Base-by-base conservation (phyloP, 176 grass and related monocot genomes). In the Oryza coarctata region DNA sequence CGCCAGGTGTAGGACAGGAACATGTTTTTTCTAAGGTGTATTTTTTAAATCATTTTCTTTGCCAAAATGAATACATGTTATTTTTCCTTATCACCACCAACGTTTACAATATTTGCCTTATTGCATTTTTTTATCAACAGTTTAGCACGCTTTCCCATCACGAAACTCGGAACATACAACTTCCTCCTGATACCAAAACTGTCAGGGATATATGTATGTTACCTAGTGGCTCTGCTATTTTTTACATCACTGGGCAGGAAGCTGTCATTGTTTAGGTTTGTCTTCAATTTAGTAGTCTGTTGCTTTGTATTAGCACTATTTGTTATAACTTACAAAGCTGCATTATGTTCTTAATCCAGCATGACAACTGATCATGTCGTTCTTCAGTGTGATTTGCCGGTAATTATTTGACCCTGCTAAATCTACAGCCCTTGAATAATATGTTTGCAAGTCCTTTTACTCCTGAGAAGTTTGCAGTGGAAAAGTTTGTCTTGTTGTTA, bases 21-120 rank as follows among this genome's bases (percentile, higher is more conserved):
- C 85, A 95, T 88, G 74, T 93, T 78, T 64, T 98, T 84, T 88
- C 65, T 60, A 98, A 91, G 92, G 95, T 98, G 80, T 62, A 62
- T 64, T 29, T 23, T 71, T 82, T 9, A 36, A 47, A 49, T 36
- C n/a, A 6, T 0, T 15, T 62, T n/a, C 60, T 26, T 13, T 61
- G 23, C 27, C 17, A 73, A 73, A 57, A 77, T 82, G 43, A 70
- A 73, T 23, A 23, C 66, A 49, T 9, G 26, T 1, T 69, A 26
- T n/a, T 80, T 86, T 4, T 65, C 11, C 32, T 22, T 68, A 49
- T 65, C 27, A 61, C 41, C 55, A 73, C 32, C 73, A 58, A 27
- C 11, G n/a, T 66, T 81, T 73, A 20, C 7, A 35, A 35, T 15
- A 8, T 80, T 75, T 18, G 57, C 23, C 68, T 23, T 64, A 22